Evolutionary conservation across 768 basidiomycete species (phyloP).

Genomic region (Termitomyces titanicus): DNA sequence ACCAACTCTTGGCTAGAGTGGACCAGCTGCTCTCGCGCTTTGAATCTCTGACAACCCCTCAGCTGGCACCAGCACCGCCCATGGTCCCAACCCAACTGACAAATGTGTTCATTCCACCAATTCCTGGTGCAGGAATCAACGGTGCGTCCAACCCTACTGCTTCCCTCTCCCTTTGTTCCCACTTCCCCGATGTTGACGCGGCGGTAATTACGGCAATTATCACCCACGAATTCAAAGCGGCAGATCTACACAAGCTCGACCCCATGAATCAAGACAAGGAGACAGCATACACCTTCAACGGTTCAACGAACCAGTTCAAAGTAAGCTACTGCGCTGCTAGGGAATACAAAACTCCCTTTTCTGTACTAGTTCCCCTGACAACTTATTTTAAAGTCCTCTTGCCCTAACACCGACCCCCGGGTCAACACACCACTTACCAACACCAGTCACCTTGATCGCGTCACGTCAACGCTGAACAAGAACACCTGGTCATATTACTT

Average conservation of each 20-base stretch:
- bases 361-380: neutral
- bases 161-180: neutral
- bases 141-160: neutral
- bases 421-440: neutral
- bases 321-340: neutral
- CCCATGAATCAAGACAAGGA: neutral
- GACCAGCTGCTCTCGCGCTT: no score
- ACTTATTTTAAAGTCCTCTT: neutral
- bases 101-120: neutral
- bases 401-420: neutral
- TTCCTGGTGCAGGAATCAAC: neutral
- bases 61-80: no score
- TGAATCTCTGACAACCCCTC: neutral
- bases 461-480: neutral
- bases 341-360: neutral
- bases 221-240: neutral
- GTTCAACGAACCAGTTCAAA: neutral
- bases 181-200: conserved; percentile 1
- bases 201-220: neutral
- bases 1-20: no score
- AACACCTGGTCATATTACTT: neutral
- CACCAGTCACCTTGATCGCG: neutral
- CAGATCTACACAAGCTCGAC: conserved; percentile 2
- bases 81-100: no score
- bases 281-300: neutral